These are phyloP conservation scores for Dryas drummondii DNA, from an alignment of 306 rosid genomes.

Conservation along the genomic window DNA sequence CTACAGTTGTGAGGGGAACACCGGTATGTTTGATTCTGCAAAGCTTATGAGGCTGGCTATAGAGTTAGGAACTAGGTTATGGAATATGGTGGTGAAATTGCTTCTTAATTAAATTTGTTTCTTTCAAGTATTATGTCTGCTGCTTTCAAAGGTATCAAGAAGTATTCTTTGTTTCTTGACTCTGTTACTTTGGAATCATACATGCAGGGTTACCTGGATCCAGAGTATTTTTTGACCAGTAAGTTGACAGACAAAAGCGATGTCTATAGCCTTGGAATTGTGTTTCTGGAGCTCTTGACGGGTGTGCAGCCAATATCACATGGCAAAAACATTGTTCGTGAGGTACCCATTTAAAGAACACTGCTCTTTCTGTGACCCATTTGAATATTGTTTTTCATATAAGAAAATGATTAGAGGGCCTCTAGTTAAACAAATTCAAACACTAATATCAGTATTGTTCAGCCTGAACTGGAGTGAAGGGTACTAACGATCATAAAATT, in stretches of 20 bases:
- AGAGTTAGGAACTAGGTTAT: not conserved
- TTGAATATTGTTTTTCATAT: no score
- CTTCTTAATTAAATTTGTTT: not conserved
- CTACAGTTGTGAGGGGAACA: slow-evolving; percentile 92
- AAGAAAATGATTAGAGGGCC: no score
- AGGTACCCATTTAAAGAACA: slow-evolving; percentile 36
- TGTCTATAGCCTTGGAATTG: slow-evolving; percentile 78
- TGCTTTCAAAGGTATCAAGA: not conserved
- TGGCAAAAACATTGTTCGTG: slow-evolving; percentile 79
- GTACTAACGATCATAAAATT: not conserved
- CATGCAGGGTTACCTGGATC: slow-evolving; percentile 76
- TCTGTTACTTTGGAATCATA: not conserved
- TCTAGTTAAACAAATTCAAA: no score
- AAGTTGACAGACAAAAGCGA: slow-evolving; percentile 80
- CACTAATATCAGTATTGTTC: no score
- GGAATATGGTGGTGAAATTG: no score
- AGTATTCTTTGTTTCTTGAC: not conserved
- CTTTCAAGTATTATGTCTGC: not conserved
- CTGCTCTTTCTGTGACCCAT: not conserved
- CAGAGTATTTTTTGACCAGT: slow-evolving; percentile 69
- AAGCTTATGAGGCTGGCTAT: not conserved
- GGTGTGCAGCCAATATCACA: slow-evolving; percentile 67
- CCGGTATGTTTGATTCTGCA: slow-evolving; percentile 61
- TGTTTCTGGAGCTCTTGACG: slow-evolving; percentile 68
- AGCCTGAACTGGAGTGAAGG: no score